These are phyloP conservation scores for Cupressus sempervirens DNA, from an alignment of 75 land plant genomes.

Conservation along the genomic window DNA sequence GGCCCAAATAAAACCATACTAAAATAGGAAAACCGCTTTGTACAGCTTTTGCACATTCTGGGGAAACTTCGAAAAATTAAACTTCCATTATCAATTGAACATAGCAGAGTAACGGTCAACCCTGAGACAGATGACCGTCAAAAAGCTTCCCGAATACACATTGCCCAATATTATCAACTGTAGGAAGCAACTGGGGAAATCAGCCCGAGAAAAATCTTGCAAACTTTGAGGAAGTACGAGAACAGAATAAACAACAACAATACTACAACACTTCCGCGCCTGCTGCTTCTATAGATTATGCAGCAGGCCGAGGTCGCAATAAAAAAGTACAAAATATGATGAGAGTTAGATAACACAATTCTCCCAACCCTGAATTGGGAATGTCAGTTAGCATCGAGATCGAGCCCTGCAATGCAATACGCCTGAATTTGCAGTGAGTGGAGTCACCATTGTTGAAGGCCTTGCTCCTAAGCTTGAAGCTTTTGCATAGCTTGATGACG, in stretches of 20 bases:
- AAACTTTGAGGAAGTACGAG: not conserved
- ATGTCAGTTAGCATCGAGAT: not conserved
- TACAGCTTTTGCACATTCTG: too few relatives aligned
- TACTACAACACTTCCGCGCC: not conserved
- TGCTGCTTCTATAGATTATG: not conserved
- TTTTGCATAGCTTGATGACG: conserved; percentile 41
- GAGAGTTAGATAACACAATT: not conserved
- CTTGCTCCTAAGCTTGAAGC: conserved; percentile 59
- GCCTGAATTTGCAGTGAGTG: conserved; percentile 49
- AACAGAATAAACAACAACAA: too few relatives aligned
- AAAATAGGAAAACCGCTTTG: too few relatives aligned
- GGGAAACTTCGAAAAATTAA: too few relatives aligned
- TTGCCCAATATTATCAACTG: too few relatives aligned
- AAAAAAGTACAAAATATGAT: not conserved
- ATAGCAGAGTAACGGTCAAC: too few relatives aligned
- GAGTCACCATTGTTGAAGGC: conserved; percentile 40
- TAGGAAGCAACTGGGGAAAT: too few relatives aligned
- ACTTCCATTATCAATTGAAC: too few relatives aligned
- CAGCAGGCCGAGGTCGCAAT: not conserved
- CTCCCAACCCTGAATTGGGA: not conserved
- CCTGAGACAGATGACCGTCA: too few relatives aligned
- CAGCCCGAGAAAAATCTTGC: not conserved
- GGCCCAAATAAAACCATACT: too few relatives aligned
- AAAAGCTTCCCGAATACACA: too few relatives aligned
- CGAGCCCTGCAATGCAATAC: conserved; percentile 14